phyloP scores from a whole-genome alignment of 768 basidiomycete genomes.

The Mycena amicta region DNA sequence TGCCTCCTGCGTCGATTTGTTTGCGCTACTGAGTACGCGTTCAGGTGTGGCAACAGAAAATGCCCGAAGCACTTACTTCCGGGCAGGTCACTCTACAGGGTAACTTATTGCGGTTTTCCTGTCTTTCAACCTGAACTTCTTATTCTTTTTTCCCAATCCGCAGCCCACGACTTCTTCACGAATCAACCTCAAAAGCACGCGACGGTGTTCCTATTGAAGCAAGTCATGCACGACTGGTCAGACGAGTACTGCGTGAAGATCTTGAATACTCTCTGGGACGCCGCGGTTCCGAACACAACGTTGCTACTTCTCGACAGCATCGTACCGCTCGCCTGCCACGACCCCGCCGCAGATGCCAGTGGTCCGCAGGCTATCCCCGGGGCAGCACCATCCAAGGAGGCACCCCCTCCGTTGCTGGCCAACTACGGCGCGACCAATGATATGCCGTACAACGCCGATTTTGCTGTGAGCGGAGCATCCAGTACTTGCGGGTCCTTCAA shows the following conservation, averaged over 20 bases:
- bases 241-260: conserved; percentile 25
- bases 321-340: conserved; percentile 10
- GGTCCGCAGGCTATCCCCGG: background rate
- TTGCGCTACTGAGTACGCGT: background rate
- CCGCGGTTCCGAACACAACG: conserved; percentile 26
- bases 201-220: conserved; percentile 28
- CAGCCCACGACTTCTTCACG: conserved; percentile 32
- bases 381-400: background rate
- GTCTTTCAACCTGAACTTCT: too few relatives aligned
- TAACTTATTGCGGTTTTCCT: background rate
- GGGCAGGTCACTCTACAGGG: conserved; percentile 19
- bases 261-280: conserved; percentile 27
- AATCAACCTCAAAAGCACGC: conserved; percentile 29
- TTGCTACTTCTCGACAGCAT: conserved; percentile 31
- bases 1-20: conserved; percentile 23
- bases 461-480: background rate
- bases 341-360: conserved; percentile 1
- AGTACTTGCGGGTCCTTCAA: background rate
- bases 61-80: conserved; percentile 13
- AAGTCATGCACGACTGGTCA: conserved; percentile 35
- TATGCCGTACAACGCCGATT: background rate
- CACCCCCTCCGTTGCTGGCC: background rate
- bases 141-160: too few relatives aligned
- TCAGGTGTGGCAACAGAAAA: conserved; percentile 6
- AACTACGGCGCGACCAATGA: background rate